phyloP scores from a whole-genome alignment of 306 rosid genomes.

The Albizia julibrissin region DNA sequence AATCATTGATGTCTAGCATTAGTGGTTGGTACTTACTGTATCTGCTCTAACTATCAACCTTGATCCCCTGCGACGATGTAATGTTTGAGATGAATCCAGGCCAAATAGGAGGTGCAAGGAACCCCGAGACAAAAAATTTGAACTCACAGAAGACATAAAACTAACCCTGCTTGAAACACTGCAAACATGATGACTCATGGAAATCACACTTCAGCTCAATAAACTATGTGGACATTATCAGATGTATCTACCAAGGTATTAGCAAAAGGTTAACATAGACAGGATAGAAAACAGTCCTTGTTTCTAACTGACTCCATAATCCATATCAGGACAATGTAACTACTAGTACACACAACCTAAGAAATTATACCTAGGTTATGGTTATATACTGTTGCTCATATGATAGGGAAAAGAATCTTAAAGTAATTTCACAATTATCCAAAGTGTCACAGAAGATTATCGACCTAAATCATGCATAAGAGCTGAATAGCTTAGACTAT shows the following conservation, averaged over 20 bases:
- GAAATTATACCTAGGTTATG: constrained; percentile 1
- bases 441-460: constrained; percentile 1
- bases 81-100: constrained; percentile 50
- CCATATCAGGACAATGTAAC: constrained; percentile 15
- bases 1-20: constrained; percentile 12
- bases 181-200: constrained; percentile 40
- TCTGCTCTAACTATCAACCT: constrained; percentile 81
- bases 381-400: not conserved
- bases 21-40: constrained; percentile 57
- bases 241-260: not conserved
- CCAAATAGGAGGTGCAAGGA: constrained; percentile 49
- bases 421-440: not conserved
- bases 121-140: constrained; percentile 63
- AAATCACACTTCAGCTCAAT: constrained; percentile 20
- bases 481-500: constrained; percentile 22
- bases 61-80: constrained; percentile 60
- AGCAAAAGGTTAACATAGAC: not conserved
- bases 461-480: constrained; percentile 21
- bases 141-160: constrained; percentile 56
- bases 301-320: not conserved
- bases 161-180: constrained; percentile 58
- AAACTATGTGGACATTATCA: not conserved
- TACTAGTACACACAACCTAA: not conserved
- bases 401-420: constrained; percentile 6
- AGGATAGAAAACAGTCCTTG: not conserved